Evolutionary conservation across 2,329 filamentous ascomycete species (phyloP).

Genomic region (Thyridium curvatum): DNA sequence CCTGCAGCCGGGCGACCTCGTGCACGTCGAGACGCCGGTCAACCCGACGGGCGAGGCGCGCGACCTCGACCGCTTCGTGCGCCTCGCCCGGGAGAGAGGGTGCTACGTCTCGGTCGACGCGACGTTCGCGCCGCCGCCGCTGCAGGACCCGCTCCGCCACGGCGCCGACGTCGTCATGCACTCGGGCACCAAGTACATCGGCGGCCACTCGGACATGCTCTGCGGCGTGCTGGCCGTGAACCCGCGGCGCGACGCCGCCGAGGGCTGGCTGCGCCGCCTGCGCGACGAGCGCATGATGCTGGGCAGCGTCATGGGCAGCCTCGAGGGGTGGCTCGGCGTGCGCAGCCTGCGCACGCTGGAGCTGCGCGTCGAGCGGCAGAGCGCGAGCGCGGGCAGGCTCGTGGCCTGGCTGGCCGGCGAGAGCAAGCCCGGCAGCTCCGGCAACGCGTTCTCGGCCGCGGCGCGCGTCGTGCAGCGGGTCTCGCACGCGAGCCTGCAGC

Average conservation of each 20-base stretch:
- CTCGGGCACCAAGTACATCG: conserved; percentile 91
- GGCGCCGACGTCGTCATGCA: conserved; percentile 90
- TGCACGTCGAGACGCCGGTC: conserved; percentile 89
- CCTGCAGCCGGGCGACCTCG: conserved; percentile 70
- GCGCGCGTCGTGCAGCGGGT: not conserved
- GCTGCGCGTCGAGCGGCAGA: conserved; percentile 73
- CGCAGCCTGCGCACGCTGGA: conserved; percentile 81
- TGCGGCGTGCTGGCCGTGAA: conserved; percentile 74
- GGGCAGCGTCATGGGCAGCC: conserved; percentile 77
- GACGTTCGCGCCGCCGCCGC: conserved; percentile 85
- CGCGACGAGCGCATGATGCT: conserved; percentile 66
- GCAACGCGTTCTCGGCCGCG: conserved; percentile 11
- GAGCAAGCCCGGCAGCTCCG: conserved; percentile 5
- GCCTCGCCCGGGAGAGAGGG: conserved; percentile 63
- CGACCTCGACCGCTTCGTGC: conserved; percentile 65
- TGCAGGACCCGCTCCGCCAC: conserved; percentile 77
- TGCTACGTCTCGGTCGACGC: conserved; percentile 79
- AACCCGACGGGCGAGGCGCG: conserved; percentile 84
- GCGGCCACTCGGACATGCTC: conserved; percentile 89
- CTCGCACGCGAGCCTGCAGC: conserved; percentile 73
- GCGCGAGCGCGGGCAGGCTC: conserved; percentile 59
- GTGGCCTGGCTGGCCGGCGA: conserved; percentile 60
- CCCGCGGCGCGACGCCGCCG: conserved; percentile 32
- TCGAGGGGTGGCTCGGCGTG: conserved; percentile 90
- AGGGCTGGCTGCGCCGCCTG: conserved; percentile 56